phyloP scores from a whole-genome alignment of 208 protist genomes.

The Lotmaria passim region DNA sequence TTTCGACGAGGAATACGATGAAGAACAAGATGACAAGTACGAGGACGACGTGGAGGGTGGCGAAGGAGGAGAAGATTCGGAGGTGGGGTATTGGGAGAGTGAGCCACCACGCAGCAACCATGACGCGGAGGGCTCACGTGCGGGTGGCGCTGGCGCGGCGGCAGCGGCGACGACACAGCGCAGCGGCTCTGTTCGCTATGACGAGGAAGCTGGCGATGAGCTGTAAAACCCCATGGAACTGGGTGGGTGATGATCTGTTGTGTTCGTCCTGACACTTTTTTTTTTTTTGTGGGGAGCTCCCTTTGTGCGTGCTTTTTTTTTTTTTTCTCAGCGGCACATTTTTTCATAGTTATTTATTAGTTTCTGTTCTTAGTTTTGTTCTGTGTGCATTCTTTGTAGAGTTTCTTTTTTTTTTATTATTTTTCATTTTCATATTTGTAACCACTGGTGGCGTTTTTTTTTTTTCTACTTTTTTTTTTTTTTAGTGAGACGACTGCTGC shows the following conservation, averaged over 20 bases:
- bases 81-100: conserved; percentile 9
- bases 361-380: background rate
- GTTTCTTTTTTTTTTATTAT: no score
- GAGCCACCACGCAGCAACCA: no score
- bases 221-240: no score
- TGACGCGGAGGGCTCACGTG: no score
- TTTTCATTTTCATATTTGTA: background rate
- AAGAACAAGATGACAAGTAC: conserved; percentile 1
- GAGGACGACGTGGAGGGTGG: conserved; percentile 8
- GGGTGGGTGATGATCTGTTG: background rate
- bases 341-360: background rate
- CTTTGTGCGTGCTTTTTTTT: background rate
- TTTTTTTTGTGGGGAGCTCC: background rate
- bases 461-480: background rate
- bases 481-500: conserved; percentile 12
- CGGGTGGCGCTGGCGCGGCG: background rate
- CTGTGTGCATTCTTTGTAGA: no score
- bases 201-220: background rate
- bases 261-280: background rate
- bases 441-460: background rate
- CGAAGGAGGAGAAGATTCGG: conserved; percentile 4
- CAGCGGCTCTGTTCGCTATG: conserved; percentile 4
- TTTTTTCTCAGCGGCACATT: background rate
- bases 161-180: background rate
- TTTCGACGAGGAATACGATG: conserved; percentile 27